A percentile compares a stretch with the other conserved stretches of the same genome.
phyloP scores from a whole-genome alignment of 106 monocot species.

The Phalaenopsis equestris region DNA sequence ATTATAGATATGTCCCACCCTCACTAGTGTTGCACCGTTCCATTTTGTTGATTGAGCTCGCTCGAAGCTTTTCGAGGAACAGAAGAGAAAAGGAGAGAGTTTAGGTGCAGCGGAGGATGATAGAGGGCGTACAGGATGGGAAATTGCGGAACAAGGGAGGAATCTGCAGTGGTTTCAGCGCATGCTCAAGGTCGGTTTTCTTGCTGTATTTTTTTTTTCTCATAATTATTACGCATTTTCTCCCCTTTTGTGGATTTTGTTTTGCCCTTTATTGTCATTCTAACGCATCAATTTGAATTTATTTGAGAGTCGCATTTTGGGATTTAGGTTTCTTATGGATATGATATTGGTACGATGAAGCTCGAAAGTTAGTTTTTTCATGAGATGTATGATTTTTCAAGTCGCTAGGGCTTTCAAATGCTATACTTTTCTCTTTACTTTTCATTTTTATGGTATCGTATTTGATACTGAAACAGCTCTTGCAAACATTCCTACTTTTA shows the following conservation, averaged over 20 bases:
- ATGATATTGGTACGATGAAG: neutral
- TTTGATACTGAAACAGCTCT: neutral
- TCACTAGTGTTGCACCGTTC: neutral
- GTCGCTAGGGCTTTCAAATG: neutral
- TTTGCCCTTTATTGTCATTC: neutral
- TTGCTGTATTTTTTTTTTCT: neutral
- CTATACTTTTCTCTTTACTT: neutral
- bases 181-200: slow-evolving; percentile 23
- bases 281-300: neutral
- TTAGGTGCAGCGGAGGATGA: neutral
- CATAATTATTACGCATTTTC: neutral
- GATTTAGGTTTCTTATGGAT: neutral
- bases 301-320: neutral
- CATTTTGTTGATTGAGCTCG: neutral
- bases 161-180: slow-evolving; percentile 75
- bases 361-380: neutral
- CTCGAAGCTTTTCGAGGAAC: neutral
- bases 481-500: neutral
- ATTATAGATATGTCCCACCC: neutral
- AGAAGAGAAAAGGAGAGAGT: neutral
- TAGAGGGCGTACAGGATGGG: slow-evolving; percentile 45
- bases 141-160: slow-evolving; percentile 93
- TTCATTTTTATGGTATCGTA: neutral
- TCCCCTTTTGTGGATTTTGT: neutral
- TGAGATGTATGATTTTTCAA: neutral